A percentile compares a stretch with the other conserved stretches of the same genome.
phyloP scores from a whole-genome alignment of 2,329 filamentous ascomycete species.

The Rutstroemia sp. region DNA sequence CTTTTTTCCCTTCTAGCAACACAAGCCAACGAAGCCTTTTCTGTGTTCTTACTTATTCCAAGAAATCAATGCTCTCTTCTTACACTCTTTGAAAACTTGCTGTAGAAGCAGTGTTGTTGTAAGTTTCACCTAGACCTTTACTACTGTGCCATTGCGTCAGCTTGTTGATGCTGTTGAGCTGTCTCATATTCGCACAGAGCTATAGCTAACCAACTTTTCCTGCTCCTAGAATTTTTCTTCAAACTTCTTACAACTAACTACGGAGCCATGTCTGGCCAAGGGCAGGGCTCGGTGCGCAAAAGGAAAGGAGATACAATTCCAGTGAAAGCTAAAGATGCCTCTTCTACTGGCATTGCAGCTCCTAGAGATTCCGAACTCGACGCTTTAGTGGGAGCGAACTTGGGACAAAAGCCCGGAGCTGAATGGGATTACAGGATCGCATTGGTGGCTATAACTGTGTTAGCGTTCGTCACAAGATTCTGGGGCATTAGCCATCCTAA shows the following conservation, averaged over 20 bases:
- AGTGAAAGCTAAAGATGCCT: conserved; percentile 42
- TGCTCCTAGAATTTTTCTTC: conserved; percentile 11
- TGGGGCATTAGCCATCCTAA: conserved; percentile 93
- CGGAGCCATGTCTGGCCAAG: conserved; percentile 26
- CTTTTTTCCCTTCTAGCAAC: background rate
- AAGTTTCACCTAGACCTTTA: background rate
- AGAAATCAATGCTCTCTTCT: conserved; percentile 7
- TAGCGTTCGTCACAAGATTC: conserved; percentile 90
- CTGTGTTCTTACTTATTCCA: background rate
- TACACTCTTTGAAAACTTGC: conserved; percentile 7
- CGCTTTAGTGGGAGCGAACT: conserved; percentile 38
- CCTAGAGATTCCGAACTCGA: conserved; percentile 40
- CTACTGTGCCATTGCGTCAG: background rate
- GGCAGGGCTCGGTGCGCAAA: conserved; percentile 26
- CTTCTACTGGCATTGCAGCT: conserved; percentile 20
- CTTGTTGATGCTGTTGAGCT: background rate
- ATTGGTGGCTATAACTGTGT: conserved; percentile 65
- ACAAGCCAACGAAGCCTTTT: background rate
- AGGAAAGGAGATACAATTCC: conserved; percentile 38
- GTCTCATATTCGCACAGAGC: conserved; percentile 8
- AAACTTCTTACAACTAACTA: conserved; percentile 7
- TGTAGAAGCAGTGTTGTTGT: conserved; percentile 8
- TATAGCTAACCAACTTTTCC: conserved; percentile 15
- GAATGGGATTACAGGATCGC: conserved; percentile 82
- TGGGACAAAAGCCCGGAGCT: conserved; percentile 38